These are phyloP conservation scores for Boehmeria nivea DNA, from an alignment of 306 rosid genomes.

Conservation along the genomic window DNA sequence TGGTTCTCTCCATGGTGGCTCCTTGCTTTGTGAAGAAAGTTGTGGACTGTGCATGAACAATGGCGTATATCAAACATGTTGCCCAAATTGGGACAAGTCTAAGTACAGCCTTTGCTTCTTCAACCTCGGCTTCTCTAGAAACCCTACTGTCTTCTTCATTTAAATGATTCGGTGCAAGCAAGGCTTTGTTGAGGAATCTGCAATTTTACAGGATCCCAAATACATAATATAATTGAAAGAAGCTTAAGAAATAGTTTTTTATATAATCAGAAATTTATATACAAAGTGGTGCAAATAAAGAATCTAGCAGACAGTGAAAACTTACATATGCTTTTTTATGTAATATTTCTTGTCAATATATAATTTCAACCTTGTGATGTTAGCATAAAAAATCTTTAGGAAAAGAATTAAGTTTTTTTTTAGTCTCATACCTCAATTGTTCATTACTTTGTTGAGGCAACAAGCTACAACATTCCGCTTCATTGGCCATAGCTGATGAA, in stretches of 20 bases:
- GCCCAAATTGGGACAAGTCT: slow-evolving; percentile 39
- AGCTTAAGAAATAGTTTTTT: not conserved
- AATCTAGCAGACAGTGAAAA: too few relatives aligned
- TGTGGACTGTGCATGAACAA: slow-evolving; percentile 32
- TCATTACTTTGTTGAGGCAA: slow-evolving; percentile 23
- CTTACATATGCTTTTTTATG: too few relatives aligned
- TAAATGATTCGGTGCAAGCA: slow-evolving; percentile 17
- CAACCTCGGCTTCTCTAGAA: slow-evolving; percentile 28
- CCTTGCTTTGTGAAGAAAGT: slow-evolving; percentile 54
- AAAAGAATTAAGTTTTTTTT: not conserved
- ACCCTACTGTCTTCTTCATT: slow-evolving; percentile 6
- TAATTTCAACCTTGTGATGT: not conserved
- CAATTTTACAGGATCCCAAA: not conserved
- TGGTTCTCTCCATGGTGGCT: slow-evolving; percentile 42
- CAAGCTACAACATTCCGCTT: slow-evolving; percentile 26
- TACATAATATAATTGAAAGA: too few relatives aligned
- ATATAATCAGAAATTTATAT: too few relatives aligned
- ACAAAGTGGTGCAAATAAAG: too few relatives aligned
- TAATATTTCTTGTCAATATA: too few relatives aligned
- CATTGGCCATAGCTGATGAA: slow-evolving; percentile 14
- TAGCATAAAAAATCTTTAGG: not conserved
- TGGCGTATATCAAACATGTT: slow-evolving; percentile 32
- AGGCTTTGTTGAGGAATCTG: slow-evolving; percentile 44
- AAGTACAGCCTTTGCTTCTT: slow-evolving; percentile 41
- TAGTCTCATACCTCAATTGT: slow-evolving; percentile 31